Base-by-base conservation (phyloP, 441 rosid species). In the Lepidium campestre region DNA sequence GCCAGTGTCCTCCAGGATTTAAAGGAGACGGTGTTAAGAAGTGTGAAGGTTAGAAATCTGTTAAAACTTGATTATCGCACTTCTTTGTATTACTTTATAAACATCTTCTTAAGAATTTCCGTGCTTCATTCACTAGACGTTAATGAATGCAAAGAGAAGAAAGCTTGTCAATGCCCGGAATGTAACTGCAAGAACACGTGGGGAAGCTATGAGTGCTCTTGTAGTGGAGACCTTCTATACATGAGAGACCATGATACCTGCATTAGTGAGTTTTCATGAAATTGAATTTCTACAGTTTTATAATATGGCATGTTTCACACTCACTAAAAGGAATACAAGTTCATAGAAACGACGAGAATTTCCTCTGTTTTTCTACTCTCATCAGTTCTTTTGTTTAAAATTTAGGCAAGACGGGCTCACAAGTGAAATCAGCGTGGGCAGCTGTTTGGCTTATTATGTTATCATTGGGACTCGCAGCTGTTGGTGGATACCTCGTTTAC, bases 201-300 rank as follows among this genome's bases (percentile, higher is more conserved):
- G 95, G 98, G 96, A 47, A 87, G 96, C 75, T 92, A 88, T 8
- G 91, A 92, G 17, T 92, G 98, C 78, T 77, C 80, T 70, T 92
- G 98, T 72, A 82, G 93, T 19, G 87, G 85, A 6, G 88, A 87
- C 76, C 93, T 89, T 68, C 82, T 92, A 61, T 92, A 92, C 67
- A 89, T 92, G 50, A 82, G 85, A 77, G 98, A 92, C 74, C 96
- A 92, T 32, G 96, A 92, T 67, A 81, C 96, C 52, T 92, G 98
- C 91, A 87, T 92, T 78, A 87, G 96, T 92, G 68, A 68, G 93
- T 80, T 62, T 32, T 35, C 47, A 15, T 27, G 27, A 60, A 40
- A 47, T 7, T 13, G 22, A 41, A 31, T 8, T 19, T 54, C 34
- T 27, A 20, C 7, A n/a, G 14, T 48, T 41, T 10, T 44, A 20